Evolutionary conservation across 768 basidiomycete species (phyloP), one percentile per base, ranked within the genome.

Genomic region (Suillus lakei): DNA sequence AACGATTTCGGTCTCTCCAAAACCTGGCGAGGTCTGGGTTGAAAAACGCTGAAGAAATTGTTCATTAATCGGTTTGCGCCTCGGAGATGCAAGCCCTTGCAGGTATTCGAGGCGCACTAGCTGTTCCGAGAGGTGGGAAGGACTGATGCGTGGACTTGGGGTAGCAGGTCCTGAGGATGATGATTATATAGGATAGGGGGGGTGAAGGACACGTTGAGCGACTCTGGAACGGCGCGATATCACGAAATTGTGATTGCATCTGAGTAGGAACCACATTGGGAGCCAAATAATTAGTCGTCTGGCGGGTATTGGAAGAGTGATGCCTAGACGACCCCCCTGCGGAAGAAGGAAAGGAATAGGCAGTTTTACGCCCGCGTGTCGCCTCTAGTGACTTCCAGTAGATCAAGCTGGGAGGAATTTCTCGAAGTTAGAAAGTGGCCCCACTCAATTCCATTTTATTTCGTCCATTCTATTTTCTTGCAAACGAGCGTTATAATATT

Each of bases 21-120:
- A n/a, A 26, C n/a, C 26, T 9, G 73, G 60, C 46, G 75, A 66
- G 0, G 69, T 64, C 26, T 73, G 75, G 3, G 73, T 79, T 46
- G 82, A 79, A 70, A 91, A 87, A 30, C 85, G 84, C 68, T 86
- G 84, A 58, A 91, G 77, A 62, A 88, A 78, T 64, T 87, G 86
- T 69, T 90, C 89, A 70, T 91, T 89, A 28, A 82, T 80, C 59
- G 89, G 88, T 69, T 91, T 84, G 13, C 90, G 84, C 71, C 83
- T 78, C 21, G 85, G 84, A 36, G 80, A 83, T n/a, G 84, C 76
- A 23, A 85, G 78, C 61, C 76, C 83, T 72, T 87, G 85, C 16
- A 91, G 85, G 56, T 86, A 84, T 69, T 88, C 84, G 36, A 91
- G 82, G 54, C 89, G 90, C 13, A 91, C 89, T 0, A 91, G 81